Base-by-base conservation (phyloP, 2,329 filamentous ascomycete species). In the Diaporthe ampelina region DNA sequence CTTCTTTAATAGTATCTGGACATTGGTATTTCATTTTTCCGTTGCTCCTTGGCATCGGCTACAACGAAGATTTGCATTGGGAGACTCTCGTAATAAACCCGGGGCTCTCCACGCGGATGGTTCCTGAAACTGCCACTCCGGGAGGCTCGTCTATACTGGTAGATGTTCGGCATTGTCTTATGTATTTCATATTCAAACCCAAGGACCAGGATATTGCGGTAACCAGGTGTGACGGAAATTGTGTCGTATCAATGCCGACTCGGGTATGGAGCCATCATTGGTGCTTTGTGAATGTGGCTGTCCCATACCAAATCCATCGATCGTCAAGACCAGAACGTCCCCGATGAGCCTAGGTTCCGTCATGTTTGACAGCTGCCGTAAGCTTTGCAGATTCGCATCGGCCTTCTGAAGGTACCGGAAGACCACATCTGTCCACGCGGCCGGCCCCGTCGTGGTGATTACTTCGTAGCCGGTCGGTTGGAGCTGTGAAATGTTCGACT, bases 311-410 rank as follows among this genome's bases (percentile, higher is more conserved):
- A 78, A 76, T 5, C 74, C 76, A 59, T 78, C 59, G n/a, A 78
- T 78, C 7, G 76, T 76, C 65, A 78, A 73, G 45, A 78, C 69
- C 50, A 79, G 67, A 17, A 75, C 76, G 73, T 79, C 76, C 24
- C 77, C 77, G 54, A 73, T 74, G 21, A 79, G 72, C 17, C 63
- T 74, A 21, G 78, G 72, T 69, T 76, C 74, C 2, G 6, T 61
- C 72, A 78, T 76, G 29, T 72, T 69, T 1, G 73, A 72, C 26
- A 79, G 72, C 9, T 74, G 70, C 45, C 72, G 11, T 74, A 73
- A 74, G 10, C 72, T 76, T 19, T 70, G 43, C 24, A 73, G 73
- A 4, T 10, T 63, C 3, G n/a, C 10, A n/a, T 73, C 17, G 5
- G 52, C 24, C n/a, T 43, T 40, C 26, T 70, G 24, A 1, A 76